These are phyloP conservation scores for Gardenia jasminoides DNA, from an alignment of 257 asterid species.

Conservation along the genomic window DNA sequence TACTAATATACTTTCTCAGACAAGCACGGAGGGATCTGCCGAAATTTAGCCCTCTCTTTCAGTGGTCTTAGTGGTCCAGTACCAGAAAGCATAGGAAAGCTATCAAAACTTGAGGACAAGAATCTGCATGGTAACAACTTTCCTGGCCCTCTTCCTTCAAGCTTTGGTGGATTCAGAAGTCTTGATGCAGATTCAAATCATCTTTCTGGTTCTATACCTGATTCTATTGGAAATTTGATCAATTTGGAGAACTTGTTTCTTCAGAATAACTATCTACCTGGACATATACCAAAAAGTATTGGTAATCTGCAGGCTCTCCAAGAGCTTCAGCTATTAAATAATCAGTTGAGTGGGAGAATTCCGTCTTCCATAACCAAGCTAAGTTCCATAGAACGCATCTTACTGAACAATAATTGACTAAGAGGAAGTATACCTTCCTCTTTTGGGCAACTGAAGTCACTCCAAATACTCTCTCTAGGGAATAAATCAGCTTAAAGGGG, in stretches of 20 bases:
- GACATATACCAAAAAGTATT: constrained; percentile 43
- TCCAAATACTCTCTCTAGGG: constrained; percentile 41
- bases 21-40: constrained; percentile 43
- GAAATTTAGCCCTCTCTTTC: constrained; percentile 33
- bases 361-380: constrained; percentile 45
- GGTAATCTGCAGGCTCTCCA: constrained; percentile 40
- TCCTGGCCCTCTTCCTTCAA: constrained; percentile 41
- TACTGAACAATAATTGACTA: constrained; percentile 36
- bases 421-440: constrained; percentile 43
- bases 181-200: constrained; percentile 43
- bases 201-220: constrained; percentile 45
- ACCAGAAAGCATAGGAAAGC: constrained; percentile 44
- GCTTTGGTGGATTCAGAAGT: constrained; percentile 38
- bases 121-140: constrained; percentile 40
- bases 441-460: constrained; percentile 39
- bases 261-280: constrained; percentile 39
- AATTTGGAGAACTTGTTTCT: constrained; percentile 35
- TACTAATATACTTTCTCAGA: too few relatives aligned
- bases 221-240: constrained; percentile 29
- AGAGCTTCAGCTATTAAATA: constrained; percentile 53
- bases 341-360: constrained; percentile 45
- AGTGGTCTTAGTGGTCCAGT: constrained; percentile 43
- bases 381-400: constrained; percentile 20
- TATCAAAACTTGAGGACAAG: constrained; percentile 46
- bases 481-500: constrained; percentile 52